Evolutionary conservation across 2,329 filamentous ascomycete genomes (phyloP).

Genomic region (Penicillium hesseltinei): DNA sequence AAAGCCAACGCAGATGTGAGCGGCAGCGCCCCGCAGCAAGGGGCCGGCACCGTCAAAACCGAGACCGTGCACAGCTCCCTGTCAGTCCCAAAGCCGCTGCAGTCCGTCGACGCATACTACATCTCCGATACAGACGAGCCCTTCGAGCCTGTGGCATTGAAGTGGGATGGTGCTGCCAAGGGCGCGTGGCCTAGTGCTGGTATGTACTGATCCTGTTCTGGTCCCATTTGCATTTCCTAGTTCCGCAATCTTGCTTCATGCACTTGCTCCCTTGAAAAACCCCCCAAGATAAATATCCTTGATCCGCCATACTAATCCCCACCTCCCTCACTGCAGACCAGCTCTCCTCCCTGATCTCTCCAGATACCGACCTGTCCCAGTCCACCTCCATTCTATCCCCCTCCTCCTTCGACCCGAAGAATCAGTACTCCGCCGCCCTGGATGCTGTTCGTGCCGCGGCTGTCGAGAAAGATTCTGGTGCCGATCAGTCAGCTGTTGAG

Average conservation of each 20-base stretch:
- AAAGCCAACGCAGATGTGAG: constrained; percentile 74
- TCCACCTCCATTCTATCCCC: constrained; percentile 63
- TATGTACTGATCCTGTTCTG: constrained; percentile 18
- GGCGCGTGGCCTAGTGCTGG: constrained; percentile 37
- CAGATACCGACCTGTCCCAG: constrained; percentile 27
- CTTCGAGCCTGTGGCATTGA: constrained; percentile 72
- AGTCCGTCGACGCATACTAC: constrained; percentile 63
- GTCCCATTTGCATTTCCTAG: neutral
- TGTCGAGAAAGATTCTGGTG: constrained; percentile 37
- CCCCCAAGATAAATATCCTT: neutral
- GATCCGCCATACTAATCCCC: constrained; percentile 10
- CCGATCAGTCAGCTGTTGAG: constrained; percentile 46
- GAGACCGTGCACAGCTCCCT: constrained; percentile 46
- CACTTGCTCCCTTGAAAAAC: neutral
- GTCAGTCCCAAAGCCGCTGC: constrained; percentile 61
- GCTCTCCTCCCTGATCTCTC: constrained; percentile 64
- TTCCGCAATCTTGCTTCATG: neutral
- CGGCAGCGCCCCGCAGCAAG: constrained; percentile 27
- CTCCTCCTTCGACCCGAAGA: constrained; percentile 69
- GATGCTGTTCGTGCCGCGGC: constrained; percentile 54
- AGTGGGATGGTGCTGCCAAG: constrained; percentile 46
- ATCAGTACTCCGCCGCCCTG: constrained; percentile 58
- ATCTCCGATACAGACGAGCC: constrained; percentile 81
- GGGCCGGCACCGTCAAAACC: constrained; percentile 28
- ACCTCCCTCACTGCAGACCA: constrained; percentile 51